Base-by-base conservation (phyloP, 495 filamentous ascomycete species). In the Articulospora tetracladia region DNA sequence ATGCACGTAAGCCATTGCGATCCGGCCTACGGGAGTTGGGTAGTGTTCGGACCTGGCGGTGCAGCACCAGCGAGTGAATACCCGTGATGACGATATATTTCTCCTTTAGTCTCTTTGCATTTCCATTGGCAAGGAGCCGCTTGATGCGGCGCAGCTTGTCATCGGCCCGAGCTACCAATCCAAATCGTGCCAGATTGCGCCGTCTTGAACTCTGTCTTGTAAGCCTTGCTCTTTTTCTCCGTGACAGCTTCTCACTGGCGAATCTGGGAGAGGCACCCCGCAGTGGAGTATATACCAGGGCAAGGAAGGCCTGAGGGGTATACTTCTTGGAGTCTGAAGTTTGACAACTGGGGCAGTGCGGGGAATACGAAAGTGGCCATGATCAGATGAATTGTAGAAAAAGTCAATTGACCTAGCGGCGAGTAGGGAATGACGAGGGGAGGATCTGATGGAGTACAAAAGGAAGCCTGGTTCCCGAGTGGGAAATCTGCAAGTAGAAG, bases 331-430 rank as follows among this genome's bases (percentile, higher is more conserved):
- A 15, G 8, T 44, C 39, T 44, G 39, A 17, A 44, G 39, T 11
- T 44, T 44, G 39, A 44, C 39, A 3, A 44, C n/a, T 44, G 39
- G 39, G n/a, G 15, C 39, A n/a, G 10, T 50, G 47, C 47, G 47
- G 47, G 47, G 25, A 25, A 50, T 25, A 25, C 4, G 20, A n/a
- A 27, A 12, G 6, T 50, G 20, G 47, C 22, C 23, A 50, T 50
- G 47, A 25, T 27, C 2, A 50, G 47, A 50, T 25, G 47, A 50
- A 4, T 17, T 44, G 25, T 25, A 12, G 23, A n/a, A 50, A 50
- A 50, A 50, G 47, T 50, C 47, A 50, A 50, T 50, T 50, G 47
- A 6, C 25, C 47, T 50, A 24, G 39, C 17, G 39, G 39, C 8
- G 3, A 44, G 39, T 15, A 44, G n/a, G 39, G 10, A 15, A 17